These are phyloP conservation scores for Pseudopyricularia cyperi DNA, from an alignment of 2,329 filamentous ascomycete species.

Conservation along the genomic window DNA sequence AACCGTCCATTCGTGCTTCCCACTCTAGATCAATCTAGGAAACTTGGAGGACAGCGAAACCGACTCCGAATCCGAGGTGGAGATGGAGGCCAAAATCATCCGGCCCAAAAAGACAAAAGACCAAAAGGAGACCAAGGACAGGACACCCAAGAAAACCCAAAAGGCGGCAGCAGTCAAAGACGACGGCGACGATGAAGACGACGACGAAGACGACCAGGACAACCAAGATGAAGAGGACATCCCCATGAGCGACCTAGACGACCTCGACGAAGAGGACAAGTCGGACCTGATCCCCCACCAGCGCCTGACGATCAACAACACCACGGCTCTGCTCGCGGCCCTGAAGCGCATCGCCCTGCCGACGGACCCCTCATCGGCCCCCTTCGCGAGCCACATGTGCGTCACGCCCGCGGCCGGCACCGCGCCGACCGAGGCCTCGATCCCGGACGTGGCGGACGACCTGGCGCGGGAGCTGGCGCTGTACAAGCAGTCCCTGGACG, in stretches of 20 bases:
- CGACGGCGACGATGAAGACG: conserved; percentile 28
- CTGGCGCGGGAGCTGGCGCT: conserved; percentile 85
- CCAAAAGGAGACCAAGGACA: conserved; percentile 17
- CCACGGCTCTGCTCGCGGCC: conserved; percentile 66
- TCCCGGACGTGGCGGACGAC: conserved; percentile 81
- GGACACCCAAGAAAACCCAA: background rate
- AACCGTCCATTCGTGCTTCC: background rate
- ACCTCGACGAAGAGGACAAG: conserved; percentile 57
- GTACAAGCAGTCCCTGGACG: conserved; percentile 77
- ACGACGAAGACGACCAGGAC: conserved; percentile 43
- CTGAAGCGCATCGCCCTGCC: conserved; percentile 68
- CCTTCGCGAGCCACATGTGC: conserved; percentile 75
- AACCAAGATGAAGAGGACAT: conserved; percentile 73
- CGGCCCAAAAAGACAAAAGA: conserved; percentile 23
- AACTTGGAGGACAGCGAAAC: conserved; percentile 46
- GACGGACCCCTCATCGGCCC: conserved; percentile 47
- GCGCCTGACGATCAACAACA: conserved; percentile 96
- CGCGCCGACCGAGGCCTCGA: conserved; percentile 49
- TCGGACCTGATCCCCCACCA: conserved; percentile 84
- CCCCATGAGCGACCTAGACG: conserved; percentile 75
- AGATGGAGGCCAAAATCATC: conserved; percentile 60
- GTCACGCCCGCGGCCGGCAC: conserved; percentile 41
- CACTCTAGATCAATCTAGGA: conserved; percentile 34
- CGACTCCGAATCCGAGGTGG: conserved; percentile 56
- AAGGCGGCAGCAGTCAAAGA: conserved; percentile 10